phyloP scores from a whole-genome alignment of 257 asterid genomes.

The Nicotiana undulata region DNA sequence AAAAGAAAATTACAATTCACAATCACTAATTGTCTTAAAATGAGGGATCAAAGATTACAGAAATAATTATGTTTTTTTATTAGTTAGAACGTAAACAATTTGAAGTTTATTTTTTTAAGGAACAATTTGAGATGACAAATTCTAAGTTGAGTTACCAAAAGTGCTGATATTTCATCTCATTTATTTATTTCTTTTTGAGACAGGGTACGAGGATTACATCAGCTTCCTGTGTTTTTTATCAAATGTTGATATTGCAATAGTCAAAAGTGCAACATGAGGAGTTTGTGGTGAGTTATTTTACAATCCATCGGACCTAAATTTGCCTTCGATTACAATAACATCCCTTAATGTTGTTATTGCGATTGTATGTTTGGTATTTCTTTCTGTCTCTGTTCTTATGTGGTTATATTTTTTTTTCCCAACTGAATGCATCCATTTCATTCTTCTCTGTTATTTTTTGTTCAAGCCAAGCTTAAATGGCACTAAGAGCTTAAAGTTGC shows the following conservation, averaged over 20 bases:
- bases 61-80: no score
- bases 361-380: no score
- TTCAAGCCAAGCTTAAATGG: no score
- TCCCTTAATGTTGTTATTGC: conserved; percentile 61
- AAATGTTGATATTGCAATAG: conserved; percentile 37
- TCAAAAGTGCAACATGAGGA: conserved; percentile 66
- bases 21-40: no score
- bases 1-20: no score
- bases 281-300: conserved; percentile 41
- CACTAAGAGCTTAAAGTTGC: no score
- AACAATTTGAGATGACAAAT: background rate
- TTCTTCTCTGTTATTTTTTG: no score
- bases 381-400: no score
- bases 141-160: background rate
- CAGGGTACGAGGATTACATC: conserved; percentile 68
- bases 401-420: no score
- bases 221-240: conserved; percentile 78
- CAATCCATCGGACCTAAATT: conserved; percentile 65
- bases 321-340: conserved; percentile 74
- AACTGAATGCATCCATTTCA: no score
- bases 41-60: no score
- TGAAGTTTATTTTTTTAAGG: conserved; percentile 12
- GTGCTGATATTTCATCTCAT: background rate
- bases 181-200: conserved; percentile 2
- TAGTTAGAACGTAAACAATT: no score